A percentile compares a stretch with the other conserved stretches of the same genome.
Conservation (phyloP, 208 protist species). For the Acanthamoeba divionensis region DNA sequence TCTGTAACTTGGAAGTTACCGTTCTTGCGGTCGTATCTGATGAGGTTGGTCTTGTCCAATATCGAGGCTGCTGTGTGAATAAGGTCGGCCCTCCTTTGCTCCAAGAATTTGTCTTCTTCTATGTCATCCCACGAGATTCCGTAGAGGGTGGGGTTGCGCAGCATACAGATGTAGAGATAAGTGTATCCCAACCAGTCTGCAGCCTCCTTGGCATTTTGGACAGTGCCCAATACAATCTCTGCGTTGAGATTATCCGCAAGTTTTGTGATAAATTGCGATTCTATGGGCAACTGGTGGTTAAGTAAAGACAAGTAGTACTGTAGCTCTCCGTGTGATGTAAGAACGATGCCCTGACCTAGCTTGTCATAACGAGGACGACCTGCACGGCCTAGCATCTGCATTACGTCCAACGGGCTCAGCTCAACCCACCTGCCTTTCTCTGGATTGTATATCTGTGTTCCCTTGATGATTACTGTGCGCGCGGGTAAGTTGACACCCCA, state of each 20-base stretch:
- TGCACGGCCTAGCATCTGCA: conserved; percentile 99
- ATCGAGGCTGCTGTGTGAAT: conserved; percentile 91
- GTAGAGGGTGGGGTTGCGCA: conserved; percentile 93
- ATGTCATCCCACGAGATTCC: conserved; percentile 88
- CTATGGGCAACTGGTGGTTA: conserved; percentile 98
- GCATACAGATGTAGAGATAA: conserved; percentile 98
- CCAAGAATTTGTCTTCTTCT: conserved; percentile 87
- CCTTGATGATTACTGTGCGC: conserved; percentile 99
- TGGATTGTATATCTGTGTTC: conserved; percentile 98
- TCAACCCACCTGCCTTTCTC: conserved; percentile 93
- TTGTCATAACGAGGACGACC: conserved; percentile 94
- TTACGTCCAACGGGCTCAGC: conserved; percentile 95
- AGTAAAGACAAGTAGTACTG: conserved; percentile 97
- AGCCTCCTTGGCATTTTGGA: conserved; percentile 91
- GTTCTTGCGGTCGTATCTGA: conserved; percentile 91
- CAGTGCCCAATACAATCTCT: conserved; percentile 96
- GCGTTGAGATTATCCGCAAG: conserved; percentile 98
- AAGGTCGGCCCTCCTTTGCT: conserved; percentile 89
- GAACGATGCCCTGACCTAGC: conserved; percentile 92
- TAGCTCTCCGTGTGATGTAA: conserved; percentile 92
- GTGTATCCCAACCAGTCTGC: conserved; percentile 96
- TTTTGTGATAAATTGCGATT: conserved; percentile 94
- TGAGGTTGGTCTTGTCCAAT: conserved; percentile 88
- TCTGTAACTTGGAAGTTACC: conserved; percentile 88
- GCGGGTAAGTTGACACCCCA: conserved; percentile 99